phyloP scores from a whole-genome alignment of 2,329 filamentous ascomycete species.

The Pestalotiopsis sp. region DNA sequence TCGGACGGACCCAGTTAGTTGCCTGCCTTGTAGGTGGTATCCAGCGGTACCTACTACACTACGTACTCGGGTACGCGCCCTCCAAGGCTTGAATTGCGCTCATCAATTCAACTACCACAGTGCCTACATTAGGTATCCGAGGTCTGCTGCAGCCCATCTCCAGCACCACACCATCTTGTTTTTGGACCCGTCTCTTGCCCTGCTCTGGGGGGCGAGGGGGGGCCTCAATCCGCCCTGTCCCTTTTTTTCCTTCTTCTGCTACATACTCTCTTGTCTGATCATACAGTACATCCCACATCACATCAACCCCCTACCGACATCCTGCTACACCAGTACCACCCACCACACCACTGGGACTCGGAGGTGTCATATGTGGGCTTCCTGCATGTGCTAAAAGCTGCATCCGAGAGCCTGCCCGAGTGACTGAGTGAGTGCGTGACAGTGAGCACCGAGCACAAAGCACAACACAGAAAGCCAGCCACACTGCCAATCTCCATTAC shows the following conservation, averaged over 20 bases:
- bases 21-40: not conserved
- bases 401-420: not conserved
- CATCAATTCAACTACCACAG: too few relatives aligned
- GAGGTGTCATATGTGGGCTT: not conserved
- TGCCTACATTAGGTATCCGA: not conserved
- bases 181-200: not conserved
- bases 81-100: too few relatives aligned
- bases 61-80: too few relatives aligned
- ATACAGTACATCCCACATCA: not conserved
- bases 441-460: not conserved
- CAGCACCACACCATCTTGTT: not conserved
- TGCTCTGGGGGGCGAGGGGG: not conserved
- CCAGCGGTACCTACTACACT: too few relatives aligned
- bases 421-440: not conserved
- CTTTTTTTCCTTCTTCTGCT: not conserved
- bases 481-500: constrained; percentile 1
- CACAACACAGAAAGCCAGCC: constrained; percentile 1
- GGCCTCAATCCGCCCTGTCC: not conserved
- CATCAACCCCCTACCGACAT: not conserved
- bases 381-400: constrained; percentile 3
- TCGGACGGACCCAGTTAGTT: not conserved
- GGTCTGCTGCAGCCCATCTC: not conserved
- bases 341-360: not conserved
- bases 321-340: not conserved
- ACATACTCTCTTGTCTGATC: not conserved